Evolutionary conservation across 2,329 filamentous ascomycete genomes (phyloP), one percentile per base, ranked within the genome.

Genomic region (Paraconiothyrium sp.): DNA sequence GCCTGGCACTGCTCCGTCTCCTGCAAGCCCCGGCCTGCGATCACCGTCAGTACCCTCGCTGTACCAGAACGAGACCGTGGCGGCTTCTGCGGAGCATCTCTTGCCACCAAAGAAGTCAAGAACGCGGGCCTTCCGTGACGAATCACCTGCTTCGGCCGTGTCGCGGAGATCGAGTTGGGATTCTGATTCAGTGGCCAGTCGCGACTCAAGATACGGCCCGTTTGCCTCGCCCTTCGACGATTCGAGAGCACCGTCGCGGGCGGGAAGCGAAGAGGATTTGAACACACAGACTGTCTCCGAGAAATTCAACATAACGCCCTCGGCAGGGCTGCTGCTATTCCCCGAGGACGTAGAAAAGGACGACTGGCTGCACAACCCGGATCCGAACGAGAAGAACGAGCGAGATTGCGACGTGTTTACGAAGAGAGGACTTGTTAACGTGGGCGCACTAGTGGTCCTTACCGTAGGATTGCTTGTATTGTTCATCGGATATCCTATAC

Each of bases 341-440:
- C 90, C 89, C 0, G 88, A 91, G 73, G 89, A 92, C 71, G 86
- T 91, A 24, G 90, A 92, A 74, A 90, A 90, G 70, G 90, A 92
- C 72, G 90, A 92, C 71, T 89, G 86, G 65, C 72, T 92, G 64
- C 90, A 92, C 73, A 91, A 91, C 68, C 90, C 90, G 0, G 88
- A 90, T 69, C 86, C 88, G 1, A 84, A 85, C 56, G 89, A 91
- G 50, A 86, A 85, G 67, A 84, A 88, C 44, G 78, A 84, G 54
- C 82, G 85, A 49, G 86, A 89, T 65, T 89, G 88, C 68, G 86
- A 90, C 71, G 81, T 92, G 44, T 91, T 86, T 74, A 89, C 86
- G 43, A 85, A 81, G 65, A 81, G 90, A 80, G 90, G 89, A 48
- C 66, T 90, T 11, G 74, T 87, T 55, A 92, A 92, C 69, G 69